These are phyloP conservation scores for Starmera amethionina DNA, from an alignment of 805 yeast species.

Conservation along the genomic window DNA sequence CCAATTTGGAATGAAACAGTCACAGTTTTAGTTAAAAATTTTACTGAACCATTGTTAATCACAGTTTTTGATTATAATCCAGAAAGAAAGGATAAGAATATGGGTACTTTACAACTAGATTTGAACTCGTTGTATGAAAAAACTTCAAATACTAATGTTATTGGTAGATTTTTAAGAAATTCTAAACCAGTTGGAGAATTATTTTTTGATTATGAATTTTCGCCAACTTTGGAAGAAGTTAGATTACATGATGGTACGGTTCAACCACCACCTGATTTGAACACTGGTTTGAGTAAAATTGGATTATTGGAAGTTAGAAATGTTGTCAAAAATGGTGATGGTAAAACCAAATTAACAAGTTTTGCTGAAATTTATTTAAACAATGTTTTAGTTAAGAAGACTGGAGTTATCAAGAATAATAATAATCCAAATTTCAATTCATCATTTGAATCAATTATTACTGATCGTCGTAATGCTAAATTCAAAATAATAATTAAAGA, in stretches of 20 bases:
- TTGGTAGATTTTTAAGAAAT: constrained; percentile 61
- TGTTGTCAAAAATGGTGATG: constrained; percentile 22
- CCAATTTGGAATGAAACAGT: constrained; percentile 85
- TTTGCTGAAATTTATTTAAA: constrained; percentile 66
- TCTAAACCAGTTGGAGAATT: constrained; percentile 77
- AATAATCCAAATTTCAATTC: constrained; percentile 61
- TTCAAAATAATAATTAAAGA: constrained; percentile 60
- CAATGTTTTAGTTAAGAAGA: constrained; percentile 46
- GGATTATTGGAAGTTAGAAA: constrained; percentile 56
- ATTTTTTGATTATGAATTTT: constrained; percentile 58
- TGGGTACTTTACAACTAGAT: constrained; percentile 73
- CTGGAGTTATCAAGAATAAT: constrained; percentile 49
- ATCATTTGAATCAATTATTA: constrained; percentile 55
- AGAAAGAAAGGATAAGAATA: constrained; percentile 63
- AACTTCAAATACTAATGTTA: constrained; percentile 36
- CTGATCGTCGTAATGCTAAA: constrained; percentile 62
- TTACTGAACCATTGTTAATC: constrained; percentile 75
- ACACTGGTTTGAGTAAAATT: constrained; percentile 82
- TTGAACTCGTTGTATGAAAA: constrained; percentile 53
- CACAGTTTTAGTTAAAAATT: constrained; percentile 57
- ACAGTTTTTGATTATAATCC: constrained; percentile 71
- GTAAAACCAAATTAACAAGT: constrained; percentile 37
- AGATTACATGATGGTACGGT: constrained; percentile 68
- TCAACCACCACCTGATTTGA: constrained; percentile 82
- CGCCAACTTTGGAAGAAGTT: constrained; percentile 59